These are phyloP conservation scores for Candida ascalaphidarum DNA, from an alignment of 805 yeast species.

Conservation along the genomic window DNA sequence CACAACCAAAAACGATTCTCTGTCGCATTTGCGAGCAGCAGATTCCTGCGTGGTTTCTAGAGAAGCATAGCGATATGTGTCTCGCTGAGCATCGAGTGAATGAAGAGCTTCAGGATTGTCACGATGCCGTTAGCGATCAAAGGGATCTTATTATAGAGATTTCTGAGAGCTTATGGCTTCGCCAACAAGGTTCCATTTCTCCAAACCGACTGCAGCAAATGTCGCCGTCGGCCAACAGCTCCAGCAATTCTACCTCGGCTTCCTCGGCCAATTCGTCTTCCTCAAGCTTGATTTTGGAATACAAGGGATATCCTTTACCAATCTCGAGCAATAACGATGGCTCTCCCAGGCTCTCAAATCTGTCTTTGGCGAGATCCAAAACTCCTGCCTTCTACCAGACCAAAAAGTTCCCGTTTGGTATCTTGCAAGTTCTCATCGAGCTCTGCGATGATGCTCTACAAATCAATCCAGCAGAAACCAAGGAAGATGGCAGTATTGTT, in stretches of 20 bases:
- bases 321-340: conserved; percentile 5
- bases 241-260: conserved; percentile 11
- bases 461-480: conserved; percentile 59
- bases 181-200: conserved; percentile 4
- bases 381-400: conserved; percentile 31
- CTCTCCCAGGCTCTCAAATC: conserved; percentile 9
- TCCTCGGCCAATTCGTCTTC: conserved; percentile 10
- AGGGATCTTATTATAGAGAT: conserved; percentile 39
- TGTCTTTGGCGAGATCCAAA: conserved; percentile 5
- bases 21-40: conserved; percentile 89
- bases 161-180: conserved; percentile 27
- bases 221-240: conserved; percentile 6
- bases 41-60: conserved; percentile 96
- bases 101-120: conserved; percentile 64
- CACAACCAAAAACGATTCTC: conserved; percentile 72
- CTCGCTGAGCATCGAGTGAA: conserved; percentile 76
- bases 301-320: conserved; percentile 52
- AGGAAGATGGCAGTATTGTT: conserved; percentile 26
- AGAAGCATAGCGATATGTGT: conserved; percentile 83
- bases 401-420: conserved; percentile 55
- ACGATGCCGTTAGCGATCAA: conserved; percentile 73
- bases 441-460: conserved; percentile 68
- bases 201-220: conserved; percentile 8
- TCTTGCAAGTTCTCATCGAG: conserved; percentile 48
- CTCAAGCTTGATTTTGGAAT: conserved; percentile 27